These are phyloP conservation scores for Mycena indigotica DNA, from an alignment of 768 basidiomycete genomes.

Conservation along the genomic window DNA sequence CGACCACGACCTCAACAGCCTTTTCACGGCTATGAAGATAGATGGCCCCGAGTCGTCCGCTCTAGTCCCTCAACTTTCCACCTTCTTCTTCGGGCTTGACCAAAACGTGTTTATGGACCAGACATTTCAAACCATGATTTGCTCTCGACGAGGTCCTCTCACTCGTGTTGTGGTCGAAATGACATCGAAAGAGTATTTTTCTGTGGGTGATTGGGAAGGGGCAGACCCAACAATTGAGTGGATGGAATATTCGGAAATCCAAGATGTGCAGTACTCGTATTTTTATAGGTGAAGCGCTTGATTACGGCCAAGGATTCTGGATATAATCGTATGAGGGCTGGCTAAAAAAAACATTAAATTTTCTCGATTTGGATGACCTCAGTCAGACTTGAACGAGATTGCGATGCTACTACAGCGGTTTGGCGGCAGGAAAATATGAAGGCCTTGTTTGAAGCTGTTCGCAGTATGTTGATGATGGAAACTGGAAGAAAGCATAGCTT, in stretches of 20 bases:
- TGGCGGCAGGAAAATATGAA: no score
- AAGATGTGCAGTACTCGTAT: not conserved
- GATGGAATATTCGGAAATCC: not conserved
- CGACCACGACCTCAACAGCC: not conserved
- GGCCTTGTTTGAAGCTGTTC: no score
- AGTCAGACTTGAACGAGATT: no score
- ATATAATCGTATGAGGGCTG: not conserved
- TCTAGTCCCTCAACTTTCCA: not conserved
- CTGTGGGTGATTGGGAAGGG: not conserved
- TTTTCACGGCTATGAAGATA: not conserved
- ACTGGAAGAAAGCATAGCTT: no score
- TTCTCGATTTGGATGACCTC: no score
- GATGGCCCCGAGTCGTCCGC: not conserved
- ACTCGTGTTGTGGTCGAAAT: not conserved
- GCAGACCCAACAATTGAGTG: not conserved
- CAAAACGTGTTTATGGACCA: not conserved
- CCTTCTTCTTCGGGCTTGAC: not conserved
- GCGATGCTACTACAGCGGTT: no score
- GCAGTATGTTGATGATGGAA: no score
- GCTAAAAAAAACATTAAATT: no score
- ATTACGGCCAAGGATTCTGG: not conserved
- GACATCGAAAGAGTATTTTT: not conserved
- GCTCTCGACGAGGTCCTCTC: not conserved
- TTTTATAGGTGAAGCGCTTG: not conserved
- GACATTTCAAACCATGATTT: not conserved